Conservation (phyloP, 768 basidiomycete genomes). For the Lactifluus piperatus region DNA sequence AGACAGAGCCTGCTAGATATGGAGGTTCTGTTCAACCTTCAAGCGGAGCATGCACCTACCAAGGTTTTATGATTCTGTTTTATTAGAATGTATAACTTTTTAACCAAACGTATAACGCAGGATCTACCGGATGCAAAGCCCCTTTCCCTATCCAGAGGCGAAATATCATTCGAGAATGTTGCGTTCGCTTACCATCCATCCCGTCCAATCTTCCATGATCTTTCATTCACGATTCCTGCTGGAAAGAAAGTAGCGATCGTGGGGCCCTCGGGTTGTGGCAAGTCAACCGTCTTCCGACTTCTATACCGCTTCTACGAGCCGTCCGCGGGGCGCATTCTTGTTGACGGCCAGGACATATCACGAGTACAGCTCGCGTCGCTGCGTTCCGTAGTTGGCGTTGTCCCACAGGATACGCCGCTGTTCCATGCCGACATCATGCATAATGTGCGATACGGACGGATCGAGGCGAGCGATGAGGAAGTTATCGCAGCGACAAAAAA, state of each 20-base stretch:
- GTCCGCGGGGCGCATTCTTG: slow-evolving; percentile 63
- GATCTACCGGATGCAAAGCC: slow-evolving; percentile 62
- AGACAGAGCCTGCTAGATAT: slow-evolving; percentile 94
- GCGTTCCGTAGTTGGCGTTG: slow-evolving; percentile 76
- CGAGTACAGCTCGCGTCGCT: slow-evolving; percentile 64
- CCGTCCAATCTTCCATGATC: slow-evolving; percentile 81
- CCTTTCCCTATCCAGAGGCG: slow-evolving; percentile 65
- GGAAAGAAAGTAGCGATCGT: slow-evolving; percentile 97
- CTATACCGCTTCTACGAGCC: slow-evolving; percentile 94
- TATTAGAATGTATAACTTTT: too few relatives aligned
- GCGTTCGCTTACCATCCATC: slow-evolving; percentile 87
- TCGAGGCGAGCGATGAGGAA: slow-evolving; percentile 84
- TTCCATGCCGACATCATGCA: slow-evolving; percentile 96
- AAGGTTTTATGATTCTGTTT: slow-evolving; percentile 28
- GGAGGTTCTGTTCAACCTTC: slow-evolving; percentile 89
- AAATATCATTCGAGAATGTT: slow-evolving; percentile 89
- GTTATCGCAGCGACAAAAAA: slow-evolving; percentile 75
- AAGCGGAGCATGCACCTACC: slow-evolving; percentile 67
- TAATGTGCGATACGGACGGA: slow-evolving; percentile 86
- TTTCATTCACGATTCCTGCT: slow-evolving; percentile 88
- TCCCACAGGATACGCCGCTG: slow-evolving; percentile 95
- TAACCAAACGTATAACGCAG: slow-evolving; percentile 30
- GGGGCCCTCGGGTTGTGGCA: slow-evolving; percentile 94
- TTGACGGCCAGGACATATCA: slow-evolving; percentile 83
- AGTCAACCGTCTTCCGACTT: slow-evolving; percentile 92